Base-by-base conservation (phyloP, 1,284 basidiomycete species). In the Athelia psychrophila region DNA sequence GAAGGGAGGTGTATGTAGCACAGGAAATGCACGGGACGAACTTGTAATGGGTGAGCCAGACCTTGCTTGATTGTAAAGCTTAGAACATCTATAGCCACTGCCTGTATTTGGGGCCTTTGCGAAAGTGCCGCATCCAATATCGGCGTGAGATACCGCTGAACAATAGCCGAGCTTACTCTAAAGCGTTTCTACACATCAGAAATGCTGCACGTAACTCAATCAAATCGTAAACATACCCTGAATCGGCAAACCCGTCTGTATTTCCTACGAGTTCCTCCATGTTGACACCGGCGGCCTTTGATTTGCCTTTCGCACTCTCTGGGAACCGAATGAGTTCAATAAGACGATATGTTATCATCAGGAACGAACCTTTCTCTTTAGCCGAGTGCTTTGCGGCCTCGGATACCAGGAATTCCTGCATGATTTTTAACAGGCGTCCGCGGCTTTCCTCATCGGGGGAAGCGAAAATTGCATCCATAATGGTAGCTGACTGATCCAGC, bases 261-360 rank as follows among this genome's bases (percentile, higher is more conserved):
- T 95, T 95, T 2, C 97, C 97, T 8, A 98, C 91, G 2, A 99
- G 76, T 60, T 98, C 91, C 2, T 89, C 86, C 84, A 98, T 93
- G 61, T 94, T 87, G 36, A 93, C 83, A 23, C 78, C 75, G n/a
- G 72, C 69, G 1, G 71, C 52, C 57, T 83, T 82, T 44, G 64
- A 55, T 59, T 80, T 80, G 10, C 64, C 64, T 54, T 79, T 76
- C 3, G 62, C 61, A 30, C 58, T 59, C 58, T 78, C 67, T 72
- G 52, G 20, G 32, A 27, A 40, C 13, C 49, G 5, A 23, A 19
- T 23, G 8, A 20, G 35, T 20, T 2, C 47, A n/a, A 33, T 18
- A 44, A 3, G 15, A 22, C 47, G 20, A 13, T 20, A 24, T 19
- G 25, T 48, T 27, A n/a, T 9, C 15, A 44, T 25, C 1, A 4